Evolutionary conservation across 1,284 basidiomycete species (phyloP).

Genomic region (Marasmius fiardii): DNA sequence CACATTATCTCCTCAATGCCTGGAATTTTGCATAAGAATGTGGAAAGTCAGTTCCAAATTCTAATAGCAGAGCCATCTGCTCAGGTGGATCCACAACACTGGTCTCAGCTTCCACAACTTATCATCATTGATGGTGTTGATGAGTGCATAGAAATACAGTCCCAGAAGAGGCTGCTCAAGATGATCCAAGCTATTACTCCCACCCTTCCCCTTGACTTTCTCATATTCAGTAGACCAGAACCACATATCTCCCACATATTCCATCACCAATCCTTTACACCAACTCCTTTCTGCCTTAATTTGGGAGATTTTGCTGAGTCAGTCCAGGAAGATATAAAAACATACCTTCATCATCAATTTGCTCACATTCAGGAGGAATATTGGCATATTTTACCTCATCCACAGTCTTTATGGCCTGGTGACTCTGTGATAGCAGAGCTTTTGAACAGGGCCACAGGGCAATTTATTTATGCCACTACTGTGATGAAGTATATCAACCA

Average conservation of each 20-base stretch:
- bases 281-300: neutral
- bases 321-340: neutral
- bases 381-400: neutral
- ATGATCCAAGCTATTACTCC: neutral
- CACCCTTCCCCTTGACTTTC: neutral
- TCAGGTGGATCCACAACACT: neutral
- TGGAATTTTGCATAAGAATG: neutral
- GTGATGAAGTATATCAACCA: neutral
- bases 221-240: neutral
- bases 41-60: neutral
- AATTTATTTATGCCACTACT: neutral
- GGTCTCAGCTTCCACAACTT: neutral
- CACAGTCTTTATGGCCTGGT: neutral
- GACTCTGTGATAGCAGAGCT: neutral
- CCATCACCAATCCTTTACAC: neutral
- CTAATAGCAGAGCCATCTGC: neutral
- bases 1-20: neutral
- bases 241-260: neutral
- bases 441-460: neutral
- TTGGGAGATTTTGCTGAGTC: neutral
- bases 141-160: neutral
- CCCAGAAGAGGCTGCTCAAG: neutral
- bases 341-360: neutral
- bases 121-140: slow-evolving; percentile 1
- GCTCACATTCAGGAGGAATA: neutral